A percentile compares a stretch with the other conserved stretches of the same genome.
Conservation (phyloP, 2,329 filamentous ascomycete species). For the Alternaria sp. region DNA sequence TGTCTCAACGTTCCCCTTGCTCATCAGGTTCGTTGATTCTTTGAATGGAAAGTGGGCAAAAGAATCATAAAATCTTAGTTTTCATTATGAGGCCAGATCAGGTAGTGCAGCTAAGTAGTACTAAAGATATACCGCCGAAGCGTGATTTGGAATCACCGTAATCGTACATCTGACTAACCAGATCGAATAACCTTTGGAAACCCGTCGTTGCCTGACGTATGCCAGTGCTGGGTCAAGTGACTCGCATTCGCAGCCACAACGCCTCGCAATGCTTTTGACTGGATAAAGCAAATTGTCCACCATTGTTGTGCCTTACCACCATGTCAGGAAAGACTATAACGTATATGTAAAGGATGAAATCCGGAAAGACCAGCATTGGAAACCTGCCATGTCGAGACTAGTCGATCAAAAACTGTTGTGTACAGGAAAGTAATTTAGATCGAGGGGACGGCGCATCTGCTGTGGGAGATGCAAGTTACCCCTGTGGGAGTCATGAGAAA, state of each 20-base stretch:
- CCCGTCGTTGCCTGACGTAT: not conserved
- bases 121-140: not conserved
- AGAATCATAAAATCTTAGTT: not conserved
- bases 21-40: not conserved
- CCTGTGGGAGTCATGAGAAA: conserved; percentile 17
- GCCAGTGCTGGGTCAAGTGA: not conserved
- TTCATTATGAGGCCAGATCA: not conserved
- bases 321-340: not conserved
- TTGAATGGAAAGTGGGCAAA: not conserved
- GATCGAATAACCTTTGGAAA: not conserved
- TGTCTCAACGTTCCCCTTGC: not conserved
- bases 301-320: not conserved
- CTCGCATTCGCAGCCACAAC: conserved; percentile 16
- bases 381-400: not conserved
- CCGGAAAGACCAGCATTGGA: not conserved
- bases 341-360: conserved; percentile 3
- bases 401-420: not conserved
- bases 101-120: not conserved
- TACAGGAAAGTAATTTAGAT: not conserved
- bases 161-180: not conserved
- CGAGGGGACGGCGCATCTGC: not conserved
- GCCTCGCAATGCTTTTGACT: conserved; percentile 28
- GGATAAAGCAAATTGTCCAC: not conserved
- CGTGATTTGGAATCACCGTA: not conserved
- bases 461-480: not conserved